Evolutionary conservation across 345 rosid genomes (phyloP), one percentile per base, ranked within the genome.

Genomic region (Bretschneidera sinensis): DNA sequence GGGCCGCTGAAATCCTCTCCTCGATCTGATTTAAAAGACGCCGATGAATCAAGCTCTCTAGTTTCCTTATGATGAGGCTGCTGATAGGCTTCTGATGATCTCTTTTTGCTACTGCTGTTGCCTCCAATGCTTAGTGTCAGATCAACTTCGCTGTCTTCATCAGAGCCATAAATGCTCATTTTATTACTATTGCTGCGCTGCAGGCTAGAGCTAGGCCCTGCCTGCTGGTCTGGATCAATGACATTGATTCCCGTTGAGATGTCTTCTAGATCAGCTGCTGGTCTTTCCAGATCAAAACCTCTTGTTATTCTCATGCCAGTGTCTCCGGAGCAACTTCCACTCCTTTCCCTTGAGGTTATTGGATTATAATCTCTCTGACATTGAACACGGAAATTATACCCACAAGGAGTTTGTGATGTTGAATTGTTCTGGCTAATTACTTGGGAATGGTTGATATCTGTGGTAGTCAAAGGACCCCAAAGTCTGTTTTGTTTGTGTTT

Each of bases 41-140:
- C 63, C 0, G 75, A 63, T 0, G 74, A 74, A 24, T 69, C 64
- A 24, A 78, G 47, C 59, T 68, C 73, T 55, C 25, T 70, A 1
- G 18, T 51, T 48, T 58, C 52, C 11, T 17, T 62, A 54, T 20
- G 48, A 22, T 13, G 33, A 18, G 53, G 55, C 11, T 47, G 59
- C 21, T 59, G 66, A 54, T n/a, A 18, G 24, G 57, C 55, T 17
- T 48, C 52, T 8, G n/a, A n/a, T n/a, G 50, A 39, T 19, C 17
- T 62, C 51, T 62, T 64, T 59, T 70, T 76, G 74, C 68, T 28
- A 49, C 60, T 54, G 49, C 68, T 59, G 21, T 75, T 31, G 4
- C 45, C 75, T 66, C 94, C 97, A 43, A 88, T 79, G 70, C 96
- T 82, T 59, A 91, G 34, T 22, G 89, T 87, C 61, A 91, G 77